Evolutionary conservation across 2,329 filamentous ascomycete genomes (phyloP), one percentile per base, ranked within the genome.

Genomic region (Phaeophleospora eucalypticola): DNA sequence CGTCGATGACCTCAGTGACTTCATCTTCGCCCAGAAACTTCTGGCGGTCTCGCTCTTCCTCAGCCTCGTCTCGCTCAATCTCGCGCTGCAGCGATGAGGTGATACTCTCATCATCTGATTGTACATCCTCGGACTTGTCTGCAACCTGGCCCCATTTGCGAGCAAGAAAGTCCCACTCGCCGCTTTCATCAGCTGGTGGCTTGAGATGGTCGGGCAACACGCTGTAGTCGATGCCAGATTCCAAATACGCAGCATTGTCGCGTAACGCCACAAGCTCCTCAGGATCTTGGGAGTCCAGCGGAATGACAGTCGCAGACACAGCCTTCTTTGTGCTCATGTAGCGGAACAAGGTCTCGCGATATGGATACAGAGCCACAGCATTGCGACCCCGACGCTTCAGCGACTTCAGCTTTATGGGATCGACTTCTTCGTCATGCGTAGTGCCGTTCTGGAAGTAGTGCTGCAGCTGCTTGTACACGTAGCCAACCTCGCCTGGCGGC

Each of bases 1-100:
- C 64, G 20, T 81, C 68, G 27, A 91, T 72, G 10, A 79, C 65
- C 0, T 63, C 54, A 2, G 75, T 65, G 17, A 86, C 70, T 34
- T 79, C 71, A 0, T 76, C 72, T 3, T 63, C 36, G 58, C 15
- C 27, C 24, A 51, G 37, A 10, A 18, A 20, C 17, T 19, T n/a
- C 9, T 43, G 52, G 41, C 71, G 50, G 17, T 63, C 68, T 43
- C 70, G 67, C 34, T 69, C 66, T 49, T 84, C 81, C 21, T 77
- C 68, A 37, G 83, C 74, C 65, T 39, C 71, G 64, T 68, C 66
- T 15, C 45, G 63, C 44, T 59, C 63, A 52, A 58, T 61, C n/a
- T 64, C 58, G 4, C 58, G 58, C 14, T 51, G 37, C 9, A 58
- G 24, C 12, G 19, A 33, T 16, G 52, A 53, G 8, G 55, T 46